A percentile compares a stretch with the other conserved stretches of the same genome.
These are phyloP conservation scores for Debaryomyces sp. DNA, from an alignment of 1,139 yeast species.

Conservation along the genomic window DNA sequence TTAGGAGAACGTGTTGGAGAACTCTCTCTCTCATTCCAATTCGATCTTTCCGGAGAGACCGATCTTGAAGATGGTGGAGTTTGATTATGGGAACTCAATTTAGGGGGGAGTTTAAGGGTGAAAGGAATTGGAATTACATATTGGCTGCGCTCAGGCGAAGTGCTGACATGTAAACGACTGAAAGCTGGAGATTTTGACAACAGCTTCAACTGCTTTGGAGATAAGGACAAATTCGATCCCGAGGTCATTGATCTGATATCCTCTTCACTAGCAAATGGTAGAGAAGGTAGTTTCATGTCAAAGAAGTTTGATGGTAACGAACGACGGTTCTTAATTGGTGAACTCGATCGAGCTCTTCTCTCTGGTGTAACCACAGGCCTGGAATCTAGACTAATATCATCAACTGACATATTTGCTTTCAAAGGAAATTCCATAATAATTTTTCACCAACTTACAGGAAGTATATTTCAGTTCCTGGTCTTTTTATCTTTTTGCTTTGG, in stretches of 20 bases:
- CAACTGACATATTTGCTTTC: slow-evolving; percentile 18
- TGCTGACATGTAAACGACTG: slow-evolving; percentile 38
- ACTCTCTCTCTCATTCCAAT: slow-evolving; percentile 5
- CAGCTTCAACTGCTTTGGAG: slow-evolving; percentile 31
- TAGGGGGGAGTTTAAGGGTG: slow-evolving; percentile 46
- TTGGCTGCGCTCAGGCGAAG: slow-evolving; percentile 23
- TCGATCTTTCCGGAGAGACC: slow-evolving; percentile 11
- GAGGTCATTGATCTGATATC: slow-evolving; percentile 25
- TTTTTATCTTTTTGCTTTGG: background rate
- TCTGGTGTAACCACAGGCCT: slow-evolving; percentile 11
- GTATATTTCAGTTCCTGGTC: background rate
- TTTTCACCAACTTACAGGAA: background rate
- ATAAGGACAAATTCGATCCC: slow-evolving; percentile 13
- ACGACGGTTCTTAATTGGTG: slow-evolving; percentile 33
- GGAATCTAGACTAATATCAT: slow-evolving; percentile 20
- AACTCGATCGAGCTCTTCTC: slow-evolving; percentile 32
- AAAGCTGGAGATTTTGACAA: slow-evolving; percentile 42
- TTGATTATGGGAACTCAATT: slow-evolving; percentile 33
- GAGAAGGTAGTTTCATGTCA: slow-evolving; percentile 27
- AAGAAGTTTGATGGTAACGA: slow-evolving; percentile 27
- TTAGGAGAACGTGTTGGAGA: slow-evolving; percentile 5
- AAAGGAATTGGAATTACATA: slow-evolving; percentile 51
- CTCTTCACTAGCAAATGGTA: slow-evolving; percentile 23
- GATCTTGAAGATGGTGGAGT: slow-evolving; percentile 14
- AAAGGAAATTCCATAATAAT: slow-evolving; percentile 1